Base-by-base conservation (phyloP, 2,329 filamentous ascomycete species). In the Boeremia lycopersici region DNA sequence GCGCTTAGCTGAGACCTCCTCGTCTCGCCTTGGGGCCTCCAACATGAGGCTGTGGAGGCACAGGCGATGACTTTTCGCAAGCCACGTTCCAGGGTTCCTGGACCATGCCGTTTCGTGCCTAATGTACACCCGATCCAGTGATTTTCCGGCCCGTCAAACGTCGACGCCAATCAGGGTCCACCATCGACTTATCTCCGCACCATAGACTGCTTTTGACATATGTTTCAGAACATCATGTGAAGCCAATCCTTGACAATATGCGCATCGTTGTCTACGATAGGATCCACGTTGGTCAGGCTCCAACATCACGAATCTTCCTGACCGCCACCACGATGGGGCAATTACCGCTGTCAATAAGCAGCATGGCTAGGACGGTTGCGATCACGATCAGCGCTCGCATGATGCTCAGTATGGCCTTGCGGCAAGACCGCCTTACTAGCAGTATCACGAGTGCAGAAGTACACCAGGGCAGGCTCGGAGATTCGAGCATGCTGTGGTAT, bases 211-310 rank as follows among this genome's bases (percentile, higher is more conserved):
- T 38, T 19, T 43, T 46, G 46, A 50, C 41, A 48, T 45, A 36
- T 49, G 52, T 55, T 55, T 55, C 52, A 55, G 52, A 50, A 55
- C 46, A 55, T 35, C 35, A 55, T 38, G 19, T 56, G 49, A 53
- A 55, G 40, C 56, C 39, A 31, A 49, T 56, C 58, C 52, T 57
- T 58, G 52, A 60, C 59, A 48, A 39, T 38, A 55, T 35, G 44
- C 54, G 62, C 57, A 49, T 62, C 53, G 48, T 55, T 53, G 44
- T 48, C 19, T 50, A 52, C 54, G 54, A 70, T 65, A 65, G 59
- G 64, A 47, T 64, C 67, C 63, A 67, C 62, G 61, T 67, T 44
- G 44, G 53, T 63, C 53, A 62, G 49, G 53, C 53, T 51, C 43
- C 55, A 53, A 57, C 49, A 47, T 42, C 41, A 30, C 49, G 50